phyloP scores from a whole-genome alignment of 164 flowering plant species.

The Echeveria elegans region DNA sequence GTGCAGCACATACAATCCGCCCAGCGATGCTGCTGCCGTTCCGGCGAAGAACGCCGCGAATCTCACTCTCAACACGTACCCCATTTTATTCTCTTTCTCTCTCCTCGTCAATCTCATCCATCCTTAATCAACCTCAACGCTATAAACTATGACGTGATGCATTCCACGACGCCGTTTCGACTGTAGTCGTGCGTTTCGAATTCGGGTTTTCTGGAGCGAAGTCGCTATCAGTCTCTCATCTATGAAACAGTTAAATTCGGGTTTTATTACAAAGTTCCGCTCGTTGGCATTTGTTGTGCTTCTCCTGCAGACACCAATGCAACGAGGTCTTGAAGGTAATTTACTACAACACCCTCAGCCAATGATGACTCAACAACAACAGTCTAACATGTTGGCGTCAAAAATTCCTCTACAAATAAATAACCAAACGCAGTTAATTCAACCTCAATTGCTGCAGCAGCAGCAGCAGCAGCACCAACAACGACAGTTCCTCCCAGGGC shows the following conservation, averaged over 20 bases:
- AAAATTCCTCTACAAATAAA: conserved; percentile 16
- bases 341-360: conserved; percentile 19
- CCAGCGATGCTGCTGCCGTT: conserved; percentile 55
- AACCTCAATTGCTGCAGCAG: conserved; percentile 9
- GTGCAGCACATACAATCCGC: conserved; percentile 58
- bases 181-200: no score
- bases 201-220: neutral
- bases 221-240: neutral
- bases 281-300: neutral
- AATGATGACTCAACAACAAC: conserved; percentile 15
- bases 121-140: neutral
- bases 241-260: neutral
- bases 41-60: conserved; percentile 79
- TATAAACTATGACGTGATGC: neutral
- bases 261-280: neutral
- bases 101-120: neutral
- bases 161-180: no score
- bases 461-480: conserved; percentile 15
- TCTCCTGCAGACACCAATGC: conserved; percentile 15
- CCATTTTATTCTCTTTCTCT: conserved; percentile 28
- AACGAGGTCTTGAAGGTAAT: conserved; percentile 18
- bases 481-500: conserved; percentile 16
- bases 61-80: conserved; percentile 67
- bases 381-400: neutral
- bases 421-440: conserved; percentile 26